Base-by-base conservation (phyloP, 2,329 filamentous ascomycete species). In the Fusarium ambrosium region DNA sequence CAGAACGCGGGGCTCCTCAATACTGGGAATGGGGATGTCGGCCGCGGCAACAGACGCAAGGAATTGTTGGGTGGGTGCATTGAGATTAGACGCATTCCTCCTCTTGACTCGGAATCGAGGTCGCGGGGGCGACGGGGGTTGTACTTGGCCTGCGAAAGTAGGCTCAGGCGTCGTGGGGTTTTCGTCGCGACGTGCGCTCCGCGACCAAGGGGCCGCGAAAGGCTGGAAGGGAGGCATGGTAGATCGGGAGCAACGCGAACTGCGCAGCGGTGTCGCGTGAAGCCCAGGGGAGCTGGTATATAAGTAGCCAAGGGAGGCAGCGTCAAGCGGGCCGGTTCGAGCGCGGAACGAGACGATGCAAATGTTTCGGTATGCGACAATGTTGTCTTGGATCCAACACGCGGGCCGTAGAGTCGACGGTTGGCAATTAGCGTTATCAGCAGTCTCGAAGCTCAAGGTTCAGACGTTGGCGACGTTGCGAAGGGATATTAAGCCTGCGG, bases 41-140 rank as follows among this genome's bases (percentile, higher is more conserved):
- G 90, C 91, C 20, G 90, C 90, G 53, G 89, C 90, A 67, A 92
- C 91, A 5, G 90, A 92, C 4, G 90, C 90, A n/a, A 92, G 86
- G 77, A 92, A 92, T 61, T 92, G 89, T 77, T 91, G 86, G 2
- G 91, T 92, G 2, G 91, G 90, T 41, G 90, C 90, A 68, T 86
- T 81, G 13, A 89, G 83, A 66, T 87, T 85, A 51, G 88, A 86
- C 41, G 86, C 85, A 77, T 87, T 85, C 76, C 89, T 89, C 76
- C 87, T 86, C 81, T 89, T 89, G 69, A 91, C 81, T 73, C 85
- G 87, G 75, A 91, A 84, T 63, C 88, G 87, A 70, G 86, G 88
- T 77, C 87, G 86, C 51, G 87, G 87, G 29, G 88, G 86, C 41
- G 87, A 87, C 13, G 88, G 86, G 10, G 85, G 83, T 66, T 83